Evolutionary conservation across 352 stramenopile genomes (phyloP).

Genomic region (Phytophthora pinifolia): DNA sequence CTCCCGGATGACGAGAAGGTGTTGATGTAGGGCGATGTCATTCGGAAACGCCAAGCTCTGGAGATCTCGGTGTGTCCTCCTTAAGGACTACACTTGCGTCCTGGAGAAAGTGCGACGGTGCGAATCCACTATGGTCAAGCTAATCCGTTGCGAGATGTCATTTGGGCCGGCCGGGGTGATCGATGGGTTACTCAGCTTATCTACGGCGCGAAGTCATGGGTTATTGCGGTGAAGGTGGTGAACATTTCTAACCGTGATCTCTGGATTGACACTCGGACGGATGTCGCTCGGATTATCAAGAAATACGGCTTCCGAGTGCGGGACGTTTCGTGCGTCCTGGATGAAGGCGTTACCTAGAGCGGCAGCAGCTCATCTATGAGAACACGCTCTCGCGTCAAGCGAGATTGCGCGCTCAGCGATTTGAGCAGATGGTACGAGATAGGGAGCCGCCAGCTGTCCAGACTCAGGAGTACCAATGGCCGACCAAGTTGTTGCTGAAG

Average conservation of each 20-base stretch:
- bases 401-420: not conserved
- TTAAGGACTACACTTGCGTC: not conserved
- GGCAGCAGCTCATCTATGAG: slow-evolving; percentile 2
- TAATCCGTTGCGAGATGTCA: not conserved
- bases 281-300: not conserved
- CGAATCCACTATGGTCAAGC: not conserved
- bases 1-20: not conserved
- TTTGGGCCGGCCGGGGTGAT: not conserved
- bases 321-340: not conserved
- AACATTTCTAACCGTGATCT: not conserved
- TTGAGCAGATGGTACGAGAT: not conserved
- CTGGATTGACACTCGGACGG: not conserved
- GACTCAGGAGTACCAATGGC: not conserved
- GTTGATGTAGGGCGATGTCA: too few species aligned
- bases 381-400: not conserved
- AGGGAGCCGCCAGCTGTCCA: not conserved
- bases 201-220: not conserved
- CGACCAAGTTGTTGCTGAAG: not conserved
- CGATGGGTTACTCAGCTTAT: not conserved
- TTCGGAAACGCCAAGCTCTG: not conserved
- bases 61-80: not conserved
- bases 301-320: not conserved
- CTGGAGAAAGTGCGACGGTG: not conserved
- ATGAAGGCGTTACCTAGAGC: not conserved
- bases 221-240: not conserved